Evolutionary conservation across 805 yeast species (phyloP).

Genomic region (Starmerella khaoyaiensis): DNA sequence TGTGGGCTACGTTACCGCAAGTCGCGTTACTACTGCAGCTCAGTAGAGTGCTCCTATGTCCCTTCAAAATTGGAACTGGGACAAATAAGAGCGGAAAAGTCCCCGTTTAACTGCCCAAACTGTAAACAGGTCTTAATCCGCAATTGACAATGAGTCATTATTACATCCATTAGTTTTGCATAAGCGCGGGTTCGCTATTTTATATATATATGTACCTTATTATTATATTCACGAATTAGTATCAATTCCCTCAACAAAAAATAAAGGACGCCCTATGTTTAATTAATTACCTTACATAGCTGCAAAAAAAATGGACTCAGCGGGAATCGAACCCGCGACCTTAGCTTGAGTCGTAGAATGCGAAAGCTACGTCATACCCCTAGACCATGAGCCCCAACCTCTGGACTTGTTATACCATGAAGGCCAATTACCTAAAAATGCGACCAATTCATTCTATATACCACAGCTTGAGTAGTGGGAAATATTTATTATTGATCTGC

Average conservation of each 20-base stretch:
- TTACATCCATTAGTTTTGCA: background rate
- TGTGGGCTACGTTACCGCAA: constrained; percentile 92
- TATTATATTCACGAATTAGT: background rate
- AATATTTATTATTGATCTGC: background rate
- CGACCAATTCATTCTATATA: background rate
- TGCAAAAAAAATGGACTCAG: constrained; percentile 27
- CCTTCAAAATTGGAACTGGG: constrained; percentile 95
- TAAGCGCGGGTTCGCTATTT: background rate
- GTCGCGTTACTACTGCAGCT: constrained; percentile 81
- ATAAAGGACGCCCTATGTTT: no score
- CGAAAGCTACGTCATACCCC: constrained; percentile 99
- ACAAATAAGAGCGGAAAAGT: constrained; percentile 54
- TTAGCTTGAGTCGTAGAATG: constrained; percentile 33
- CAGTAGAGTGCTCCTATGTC: constrained; percentile 61
- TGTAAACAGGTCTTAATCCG: no score
- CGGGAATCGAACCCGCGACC: constrained; percentile 34
- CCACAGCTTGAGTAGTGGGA: background rate
- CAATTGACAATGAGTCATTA: no score
- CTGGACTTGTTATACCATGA: background rate
- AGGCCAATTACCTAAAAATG: background rate
- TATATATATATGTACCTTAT: background rate
- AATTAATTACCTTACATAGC: no score
- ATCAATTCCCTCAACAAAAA: no score
- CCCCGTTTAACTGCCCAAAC: no score
- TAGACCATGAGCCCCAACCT: constrained; percentile 49